Evolutionary conservation across 768 basidiomycete genomes (phyloP), one percentile per base, ranked within the genome.

Genomic region (Scleroderma bovista): DNA sequence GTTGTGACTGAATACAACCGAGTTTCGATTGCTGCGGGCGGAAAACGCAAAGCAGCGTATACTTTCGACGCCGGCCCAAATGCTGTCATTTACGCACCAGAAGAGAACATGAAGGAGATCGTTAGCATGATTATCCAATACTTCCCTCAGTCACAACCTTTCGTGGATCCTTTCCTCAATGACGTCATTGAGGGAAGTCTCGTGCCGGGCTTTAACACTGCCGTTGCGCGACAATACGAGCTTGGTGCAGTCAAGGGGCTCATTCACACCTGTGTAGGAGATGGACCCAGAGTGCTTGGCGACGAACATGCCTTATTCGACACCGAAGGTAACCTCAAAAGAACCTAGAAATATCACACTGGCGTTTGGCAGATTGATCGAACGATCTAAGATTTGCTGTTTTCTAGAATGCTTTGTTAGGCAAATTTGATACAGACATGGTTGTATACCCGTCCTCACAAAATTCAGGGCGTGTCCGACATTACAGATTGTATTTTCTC

Each of bases 11-110:
- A 98, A 71, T 84, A 93, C 73, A 99, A 99, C 72, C 81, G 94
- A 17, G 74, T 89, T 19, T 74, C 81, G 2, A 69, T 86, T 32
- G 83, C 72, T 50, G 69, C 52, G 64, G 79, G 67, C 41, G 73
- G 75, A 2, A 78, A 80, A 46, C 73, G 81, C 66, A 83, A 88
- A 61, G 96, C 93, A 0, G 96, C 95, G 37, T 99, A 99, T 70
- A 99, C 96, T n/a, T 98, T 88, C 64, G 96, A 99, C 61, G 96
- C 96, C 0, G 96, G 96, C 29, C 96, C 96, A 13, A 99, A 99
- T 69, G 94, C 94, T 2, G 96, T 99, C 65, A 92, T 99, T 61
- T 99, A 98, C 70, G 80, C 93, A 0, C 78, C 80, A 4, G 75
- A 84, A 57, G 76, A 82, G 60, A 81, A 94, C 69, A 72, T 96